Conservation (phyloP, 148 eudicot species). For the Heliosperma pusillum region DNA sequence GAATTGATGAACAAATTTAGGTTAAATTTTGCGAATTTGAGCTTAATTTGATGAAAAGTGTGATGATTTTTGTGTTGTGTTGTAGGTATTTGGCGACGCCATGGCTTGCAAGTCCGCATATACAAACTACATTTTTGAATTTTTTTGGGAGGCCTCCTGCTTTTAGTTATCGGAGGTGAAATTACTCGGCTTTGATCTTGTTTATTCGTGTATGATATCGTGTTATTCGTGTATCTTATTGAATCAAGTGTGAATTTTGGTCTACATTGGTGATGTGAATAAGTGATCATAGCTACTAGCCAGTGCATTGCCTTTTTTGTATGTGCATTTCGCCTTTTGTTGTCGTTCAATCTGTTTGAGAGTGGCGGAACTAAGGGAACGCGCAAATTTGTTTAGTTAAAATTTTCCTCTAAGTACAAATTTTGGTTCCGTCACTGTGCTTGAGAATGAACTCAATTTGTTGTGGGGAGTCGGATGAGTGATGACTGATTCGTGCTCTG, state of each 20-base stretch:
- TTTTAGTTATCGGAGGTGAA: conserved; percentile 66
- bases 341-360: no score
- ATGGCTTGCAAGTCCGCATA: conserved; percentile 93
- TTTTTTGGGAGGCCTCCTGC: conserved; percentile 75
- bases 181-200: neutral
- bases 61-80: neutral
- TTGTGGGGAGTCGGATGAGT: neutral
- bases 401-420: no score
- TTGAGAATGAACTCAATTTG: neutral
- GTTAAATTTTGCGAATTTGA: neutral
- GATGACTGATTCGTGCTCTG: neutral
- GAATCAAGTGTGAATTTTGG: neutral
- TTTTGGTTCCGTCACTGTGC: neutral
- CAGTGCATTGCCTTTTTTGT: neutral
- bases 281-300: neutral
- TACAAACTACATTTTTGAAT: conserved; percentile 74
- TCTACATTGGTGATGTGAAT: neutral
- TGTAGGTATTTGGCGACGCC: conserved; percentile 84
- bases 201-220: conserved; percentile 1
- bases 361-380: no score
- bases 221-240: neutral
- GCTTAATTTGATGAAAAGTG: neutral
- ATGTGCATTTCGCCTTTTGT: neutral
- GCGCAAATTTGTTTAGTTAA: no score
- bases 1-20: neutral